Percentiles rank a stretch among this genome's conserved stretches.
Conservation (phyloP, 2,329 filamentous ascomycete species). For the Geosmithia flava region DNA sequence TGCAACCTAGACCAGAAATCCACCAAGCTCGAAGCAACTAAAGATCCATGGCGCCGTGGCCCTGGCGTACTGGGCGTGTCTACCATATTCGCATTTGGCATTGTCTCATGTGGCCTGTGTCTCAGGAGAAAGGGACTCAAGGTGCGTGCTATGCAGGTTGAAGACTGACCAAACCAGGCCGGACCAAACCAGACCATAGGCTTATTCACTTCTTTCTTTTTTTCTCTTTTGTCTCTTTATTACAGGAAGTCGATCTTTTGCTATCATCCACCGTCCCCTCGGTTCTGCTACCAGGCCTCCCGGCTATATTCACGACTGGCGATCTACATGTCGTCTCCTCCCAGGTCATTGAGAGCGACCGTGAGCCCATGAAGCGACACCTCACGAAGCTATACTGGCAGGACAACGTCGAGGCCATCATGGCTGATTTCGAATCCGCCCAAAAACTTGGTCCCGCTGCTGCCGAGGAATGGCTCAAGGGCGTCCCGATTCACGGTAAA, state of each 20-base stretch:
- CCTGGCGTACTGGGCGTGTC: slow-evolving; percentile 49
- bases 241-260: slow-evolving; percentile 57
- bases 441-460: slow-evolving; percentile 54
- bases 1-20: slow-evolving; percentile 36
- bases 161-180: too few species aligned
- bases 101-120: slow-evolving; percentile 55
- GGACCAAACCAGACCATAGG: slow-evolving; percentile 7
- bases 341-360: slow-evolving; percentile 36
- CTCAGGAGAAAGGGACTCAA: slow-evolving; percentile 48
- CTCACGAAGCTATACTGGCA: slow-evolving; percentile 56
- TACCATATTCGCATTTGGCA: slow-evolving; percentile 59
- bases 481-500: slow-evolving; percentile 51
- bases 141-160: slow-evolving; percentile 32
- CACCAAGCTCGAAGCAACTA: slow-evolving; percentile 10
- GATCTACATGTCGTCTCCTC: slow-evolving; percentile 48
- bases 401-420: slow-evolving; percentile 48
- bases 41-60: slow-evolving; percentile 42
- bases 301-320: slow-evolving; percentile 52
- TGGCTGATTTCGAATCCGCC: slow-evolving; percentile 49
- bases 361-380: slow-evolving; percentile 30
- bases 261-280: slow-evolving; percentile 48
- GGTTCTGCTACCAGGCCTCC: slow-evolving; percentile 53
- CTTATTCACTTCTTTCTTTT: not conserved
- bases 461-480: slow-evolving; percentile 69
- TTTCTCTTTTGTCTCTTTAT: not conserved